Percentiles rank a stretch among this genome's conserved stretches.
Conservation (phyloP, 2,329 filamentous ascomycete genomes). For the Stachybotrys echinatus region DNA sequence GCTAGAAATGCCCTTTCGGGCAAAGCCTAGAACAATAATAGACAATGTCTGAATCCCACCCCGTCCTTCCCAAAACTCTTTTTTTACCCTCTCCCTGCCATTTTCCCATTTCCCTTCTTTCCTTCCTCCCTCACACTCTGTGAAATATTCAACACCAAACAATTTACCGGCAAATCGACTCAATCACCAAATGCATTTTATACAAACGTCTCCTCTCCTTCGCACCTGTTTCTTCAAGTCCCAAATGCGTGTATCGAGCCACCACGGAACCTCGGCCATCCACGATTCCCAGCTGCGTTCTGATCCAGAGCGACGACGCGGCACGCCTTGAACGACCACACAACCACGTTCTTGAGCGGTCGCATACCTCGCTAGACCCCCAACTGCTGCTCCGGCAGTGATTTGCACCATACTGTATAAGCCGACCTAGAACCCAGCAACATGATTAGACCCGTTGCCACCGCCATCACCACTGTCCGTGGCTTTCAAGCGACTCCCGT, state of each 20-base stretch:
- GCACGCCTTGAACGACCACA: slow-evolving; percentile 35
- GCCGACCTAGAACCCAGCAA: slow-evolving; percentile 7
- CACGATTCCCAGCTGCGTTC: slow-evolving; percentile 47
- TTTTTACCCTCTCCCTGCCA: background rate
- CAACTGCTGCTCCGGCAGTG: background rate
- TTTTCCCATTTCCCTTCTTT: slow-evolving; percentile 1
- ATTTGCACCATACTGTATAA: slow-evolving; percentile 7
- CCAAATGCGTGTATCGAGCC: slow-evolving; percentile 53
- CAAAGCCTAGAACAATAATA: background rate
- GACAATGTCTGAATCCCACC: background rate
- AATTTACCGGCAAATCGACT: slow-evolving; percentile 10
- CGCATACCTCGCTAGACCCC: background rate
- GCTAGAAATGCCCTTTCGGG: background rate
- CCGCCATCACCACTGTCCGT: slow-evolving; percentile 50
- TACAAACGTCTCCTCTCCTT: slow-evolving; percentile 39
- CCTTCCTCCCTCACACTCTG: slow-evolving; percentile 8
- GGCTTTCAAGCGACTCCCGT: slow-evolving; percentile 51
- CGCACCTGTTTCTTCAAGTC: slow-evolving; percentile 44
- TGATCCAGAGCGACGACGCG: slow-evolving; percentile 55
- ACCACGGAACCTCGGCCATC: slow-evolving; percentile 42
- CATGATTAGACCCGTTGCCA: slow-evolving; percentile 43
- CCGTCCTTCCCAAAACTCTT: background rate
- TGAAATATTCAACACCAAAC: slow-evolving; percentile 4
- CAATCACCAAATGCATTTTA: slow-evolving; percentile 47
- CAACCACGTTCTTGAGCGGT: slow-evolving; percentile 8